Base-by-base conservation (phyloP, 1,139 yeast species). In the Candida labiduridarum region DNA sequence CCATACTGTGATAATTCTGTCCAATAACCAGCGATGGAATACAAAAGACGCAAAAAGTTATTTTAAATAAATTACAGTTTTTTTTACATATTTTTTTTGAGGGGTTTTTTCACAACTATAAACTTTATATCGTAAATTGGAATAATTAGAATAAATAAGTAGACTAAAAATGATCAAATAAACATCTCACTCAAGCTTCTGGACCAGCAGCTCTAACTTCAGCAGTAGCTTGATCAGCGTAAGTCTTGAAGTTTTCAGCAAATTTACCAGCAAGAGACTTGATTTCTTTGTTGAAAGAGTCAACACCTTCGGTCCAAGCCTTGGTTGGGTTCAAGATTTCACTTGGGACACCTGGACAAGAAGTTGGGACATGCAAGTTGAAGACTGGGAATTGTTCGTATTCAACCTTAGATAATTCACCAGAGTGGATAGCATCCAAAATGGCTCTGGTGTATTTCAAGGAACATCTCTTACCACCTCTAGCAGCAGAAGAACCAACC, bases 391-490 rank as follows among this genome's bases (percentile, higher is more conserved):
- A 86, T 49, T 78, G 78, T 76, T 92, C 98, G 72, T 79, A 92
- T 66, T 87, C 89, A 57, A 79, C 94, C 64, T 89, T 76, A 59
- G 83, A 83, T 64, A 94, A 82, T 64, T 87, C 86, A 58, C 98
- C 99, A 58, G 91, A 83, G 78, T 94, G 98, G 65, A 94, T 92
- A 48, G 97, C 85, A 70, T 94, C 97, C 68, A 94, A 81, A 58
- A 94, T 92, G 55, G 97, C 96, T 79, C 99, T 88, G 56, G 99
- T 94, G 84, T 91, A 92, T 75, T 94, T 94, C 74, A 94, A 84
- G 52, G 98, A 95, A 78, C 98, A 94, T 79, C 99, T 88, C 80
- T 89, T 87, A 68, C 98, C 99, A 63, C 98, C 98, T 70, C 85
- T 82, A 55, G 90, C 80, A 61, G 89, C 96, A 57, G 96, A 87